Evolutionary conservation across 1,284 basidiomycete species (phyloP).

Genomic region (Mrakiaceae sp.): DNA sequence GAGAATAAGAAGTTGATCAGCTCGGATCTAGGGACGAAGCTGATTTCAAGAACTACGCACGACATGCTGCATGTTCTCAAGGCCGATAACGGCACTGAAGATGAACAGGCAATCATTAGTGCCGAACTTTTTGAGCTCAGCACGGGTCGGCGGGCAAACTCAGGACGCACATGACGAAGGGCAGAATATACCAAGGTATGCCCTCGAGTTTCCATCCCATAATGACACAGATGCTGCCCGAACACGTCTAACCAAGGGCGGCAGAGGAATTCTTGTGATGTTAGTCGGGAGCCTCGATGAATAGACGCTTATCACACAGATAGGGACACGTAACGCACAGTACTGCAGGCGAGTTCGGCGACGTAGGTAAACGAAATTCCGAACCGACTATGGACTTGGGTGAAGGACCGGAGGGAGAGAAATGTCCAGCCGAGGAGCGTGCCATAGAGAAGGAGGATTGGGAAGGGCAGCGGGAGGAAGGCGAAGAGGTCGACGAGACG

Average conservation of each 20-base stretch:
- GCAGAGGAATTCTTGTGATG: neutral
- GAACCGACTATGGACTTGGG: slow-evolving; percentile 76
- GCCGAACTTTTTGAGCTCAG: too few species aligned
- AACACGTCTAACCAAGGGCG: neutral
- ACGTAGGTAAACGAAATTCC: slow-evolving; percentile 89
- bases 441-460: slow-evolving; percentile 68
- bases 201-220: slow-evolving; percentile 24
- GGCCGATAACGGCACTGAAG: slow-evolving; percentile 65
- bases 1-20: neutral
- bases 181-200: slow-evolving; percentile 51
- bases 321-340: slow-evolving; percentile 39
- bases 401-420: slow-evolving; percentile 63
- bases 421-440: slow-evolving; percentile 68
- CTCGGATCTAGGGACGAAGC: neutral
- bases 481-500: neutral
- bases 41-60: slow-evolving; percentile 41
- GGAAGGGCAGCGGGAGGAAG: slow-evolving; percentile 48
- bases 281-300: too few species aligned
- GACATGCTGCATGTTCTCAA: slow-evolving; percentile 93
- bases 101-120: too few species aligned
- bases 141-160: too few species aligned
- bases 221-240: slow-evolving; percentile 1
- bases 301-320: too few species aligned
- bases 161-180: slow-evolving; percentile 58
- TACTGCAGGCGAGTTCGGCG: slow-evolving; percentile 80